phyloP scores from a whole-genome alignment of 2,329 filamentous ascomycete species.

The Aspergillus thermomutatus region DNA sequence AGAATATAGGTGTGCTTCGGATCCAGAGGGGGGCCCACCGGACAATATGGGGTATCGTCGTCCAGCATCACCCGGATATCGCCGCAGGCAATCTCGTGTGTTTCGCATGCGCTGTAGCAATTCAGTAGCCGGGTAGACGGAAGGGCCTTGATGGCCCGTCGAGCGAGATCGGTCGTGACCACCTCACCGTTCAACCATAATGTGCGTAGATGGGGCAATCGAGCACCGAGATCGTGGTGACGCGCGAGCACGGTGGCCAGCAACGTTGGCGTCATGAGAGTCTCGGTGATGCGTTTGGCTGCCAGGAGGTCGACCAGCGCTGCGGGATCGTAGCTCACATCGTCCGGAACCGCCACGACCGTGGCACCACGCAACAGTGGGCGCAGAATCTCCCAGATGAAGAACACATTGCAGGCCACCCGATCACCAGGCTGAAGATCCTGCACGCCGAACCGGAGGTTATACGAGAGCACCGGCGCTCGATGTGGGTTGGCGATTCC shows the following conservation, averaged over 20 bases:
- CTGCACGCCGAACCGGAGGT: slow-evolving; percentile 66
- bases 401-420: slow-evolving; percentile 85
- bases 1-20: slow-evolving; percentile 69
- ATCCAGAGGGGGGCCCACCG: slow-evolving; percentile 68
- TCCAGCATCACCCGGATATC: slow-evolving; percentile 68
- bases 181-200: slow-evolving; percentile 83
- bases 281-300: slow-evolving; percentile 68
- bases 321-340: slow-evolving; percentile 72
- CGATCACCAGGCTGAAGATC: slow-evolving; percentile 69
- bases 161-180: slow-evolving; percentile 72
- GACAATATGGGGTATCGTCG: slow-evolving; percentile 64
- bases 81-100: slow-evolving; percentile 74
- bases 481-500: slow-evolving; percentile 77
- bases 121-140: slow-evolving; percentile 70
- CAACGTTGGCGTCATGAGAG: slow-evolving; percentile 78
- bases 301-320: slow-evolving; percentile 69
- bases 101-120: slow-evolving; percentile 79
- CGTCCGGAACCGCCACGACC: slow-evolving; percentile 70
- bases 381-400: slow-evolving; percentile 79
- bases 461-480: slow-evolving; percentile 70
- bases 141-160: slow-evolving; percentile 63
- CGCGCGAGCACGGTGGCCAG: slow-evolving; percentile 70
- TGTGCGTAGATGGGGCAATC: slow-evolving; percentile 64
- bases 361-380: slow-evolving; percentile 73
- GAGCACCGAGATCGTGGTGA: slow-evolving; percentile 61